Base-by-base conservation (phyloP, 1,284 basidiomycete genomes). In the Trametes pubescens region DNA sequence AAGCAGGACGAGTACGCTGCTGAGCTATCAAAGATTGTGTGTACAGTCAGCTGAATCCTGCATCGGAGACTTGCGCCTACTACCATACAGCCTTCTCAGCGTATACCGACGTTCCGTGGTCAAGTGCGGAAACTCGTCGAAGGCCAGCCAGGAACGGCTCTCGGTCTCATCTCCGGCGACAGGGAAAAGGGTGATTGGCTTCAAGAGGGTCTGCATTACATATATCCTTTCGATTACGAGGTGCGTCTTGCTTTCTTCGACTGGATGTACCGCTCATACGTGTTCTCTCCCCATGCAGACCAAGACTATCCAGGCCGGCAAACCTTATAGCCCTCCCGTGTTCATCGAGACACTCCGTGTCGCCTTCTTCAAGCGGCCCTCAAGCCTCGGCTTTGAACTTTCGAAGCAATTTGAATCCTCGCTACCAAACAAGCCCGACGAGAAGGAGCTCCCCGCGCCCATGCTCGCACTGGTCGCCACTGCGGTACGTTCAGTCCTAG, bases 391-490 rank as follows among this genome's bases (percentile, higher is more conserved):
- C 18, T 52, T 49, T 29, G 34, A 38, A 24, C 10, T 61, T 22
- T 26, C 24, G 1, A 16, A 47, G 4, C n/a, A 29, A 4, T 65
- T 59, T 26, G 16, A 22, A 1, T 63, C 62, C 0, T 26, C 51
- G 2, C 18, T 55, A 4, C 51, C 57, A 2, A 56, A 56, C 4
- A 43, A 57, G 29, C 60, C 55, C 5, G 51, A 62, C 10, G 60
- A 62, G 64, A 58, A 58, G 54, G 64, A 65, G 57, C 40, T 65
- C 14, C 64, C 64, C 0, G 60, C 60, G 0, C 5, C 60, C 1
- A 54, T 65, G 64, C 44, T 65, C 2, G 64, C 64, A 1, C 52
- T 65, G 6, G 51, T 56, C 3, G 34, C 64, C 9, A 65, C 64
- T 0, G 55, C 52, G 34, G 64, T 62, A 55, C 14, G 56, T 49